phyloP scores from a whole-genome alignment of 2,329 filamentous ascomycete genomes.

The Chaetomium strumarium region DNA sequence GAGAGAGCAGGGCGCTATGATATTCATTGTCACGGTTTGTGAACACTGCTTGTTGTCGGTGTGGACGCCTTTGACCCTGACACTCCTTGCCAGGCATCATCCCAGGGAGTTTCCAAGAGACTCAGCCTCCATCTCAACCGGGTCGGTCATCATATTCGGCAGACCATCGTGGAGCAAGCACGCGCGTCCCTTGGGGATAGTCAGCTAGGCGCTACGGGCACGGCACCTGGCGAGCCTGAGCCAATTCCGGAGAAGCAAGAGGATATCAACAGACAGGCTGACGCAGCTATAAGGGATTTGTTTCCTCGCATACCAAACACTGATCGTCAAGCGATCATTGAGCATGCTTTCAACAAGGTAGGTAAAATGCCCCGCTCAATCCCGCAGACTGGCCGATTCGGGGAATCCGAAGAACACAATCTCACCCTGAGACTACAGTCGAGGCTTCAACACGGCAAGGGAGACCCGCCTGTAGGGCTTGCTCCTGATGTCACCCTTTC shows the following conservation, averaged over 20 bases:
- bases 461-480: slow-evolving; percentile 53
- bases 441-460: slow-evolving; percentile 33
- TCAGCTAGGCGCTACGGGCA: slow-evolving; percentile 22
- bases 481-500: slow-evolving; percentile 51
- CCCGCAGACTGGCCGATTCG: slow-evolving; percentile 5
- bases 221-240: slow-evolving; percentile 39
- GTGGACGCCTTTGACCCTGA: slow-evolving; percentile 12
- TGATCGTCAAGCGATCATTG: slow-evolving; percentile 56
- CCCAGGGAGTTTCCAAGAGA: slow-evolving; percentile 32
- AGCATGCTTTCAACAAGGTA: slow-evolving; percentile 59
- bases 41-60: background rate
- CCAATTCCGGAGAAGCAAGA: slow-evolving; percentile 54
- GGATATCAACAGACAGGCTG: slow-evolving; percentile 57
- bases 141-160: slow-evolving; percentile 54
- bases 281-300: slow-evolving; percentile 55
- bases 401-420: background rate
- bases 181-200: slow-evolving; percentile 26
- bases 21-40: slow-evolving; percentile 61
- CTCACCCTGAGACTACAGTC: slow-evolving; percentile 10
- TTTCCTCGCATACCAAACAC: slow-evolving; percentile 62
- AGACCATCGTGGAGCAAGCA: slow-evolving; percentile 55
- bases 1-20: slow-evolving; percentile 54
- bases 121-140: slow-evolving; percentile 51
- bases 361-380: slow-evolving; percentile 23
- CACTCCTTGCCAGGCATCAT: slow-evolving; percentile 27